Base-by-base conservation (phyloP, 225 moss, liverwort and hornwort species). In the Polytrichum formosum region DNA sequence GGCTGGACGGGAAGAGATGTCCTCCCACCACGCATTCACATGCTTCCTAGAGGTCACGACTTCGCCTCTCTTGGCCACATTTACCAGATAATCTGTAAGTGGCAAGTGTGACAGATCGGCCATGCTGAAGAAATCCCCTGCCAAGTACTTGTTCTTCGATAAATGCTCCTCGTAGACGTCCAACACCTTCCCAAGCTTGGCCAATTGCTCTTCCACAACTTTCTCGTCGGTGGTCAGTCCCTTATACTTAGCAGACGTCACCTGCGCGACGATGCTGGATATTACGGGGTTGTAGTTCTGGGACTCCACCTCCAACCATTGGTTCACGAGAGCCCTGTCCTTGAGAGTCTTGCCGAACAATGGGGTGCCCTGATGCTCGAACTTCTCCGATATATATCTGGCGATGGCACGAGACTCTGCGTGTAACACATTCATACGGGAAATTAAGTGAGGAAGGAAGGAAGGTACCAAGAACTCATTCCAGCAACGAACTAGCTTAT, bases 381-480 rank as follows among this genome's bases (percentile, higher is more conserved):
- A 75, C 73, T 78, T 81, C 21, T 63, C 25, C 0, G 75, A 63
- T 13, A 81, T 20, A 55, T 30, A 61, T 13, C 78, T 74, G 0
- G 72, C 72, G 18, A 85, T 85, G 7, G 84, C 84, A 33, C 84
- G 81, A 56, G 84, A 85, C 55, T 84, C 84, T 84, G 84, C 61
- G 22, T 58, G 20, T 58, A 21, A 37, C 37, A 37, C 3, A 13
- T 37, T 37, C 37, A 13, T 37, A 22, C 4, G 58, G n/a, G n/a
- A 58, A 58, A 19, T 58, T 6, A 22, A 33, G 33, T 33, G 7
- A 1, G 33, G 7, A 33, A 1, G 33, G 33, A 33, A 58, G 33
- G 33, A 33, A 58, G n/a, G 22, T 6, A 30, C 30, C 6, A 3
- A 58, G 56, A 58, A 58, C 19, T 22, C 5, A 2, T 21, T n/a